Base-by-base conservation (phyloP, 2,329 filamentous ascomycete genomes). In the Tympanopsis confertula region DNA sequence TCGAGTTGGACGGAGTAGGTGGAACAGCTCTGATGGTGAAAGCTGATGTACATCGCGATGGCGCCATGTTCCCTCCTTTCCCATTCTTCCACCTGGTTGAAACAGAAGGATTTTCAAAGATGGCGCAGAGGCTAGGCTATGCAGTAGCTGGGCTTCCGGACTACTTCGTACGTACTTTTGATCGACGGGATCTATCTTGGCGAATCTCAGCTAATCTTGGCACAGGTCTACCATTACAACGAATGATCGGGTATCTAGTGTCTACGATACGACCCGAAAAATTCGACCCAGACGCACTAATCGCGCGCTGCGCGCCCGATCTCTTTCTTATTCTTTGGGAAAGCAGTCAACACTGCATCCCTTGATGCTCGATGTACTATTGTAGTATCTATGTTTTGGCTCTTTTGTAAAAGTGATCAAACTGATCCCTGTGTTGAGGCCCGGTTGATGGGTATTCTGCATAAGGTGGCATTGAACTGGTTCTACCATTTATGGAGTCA, bases 31-130 rank as follows among this genome's bases (percentile, higher is more conserved):
- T 98, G 45, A 65, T 98, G 51, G 91, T 98, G 42, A 95, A 94
- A 65, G 91, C 88, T 2, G 88, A 96, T 42, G 91, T 98, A 18
- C 91, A 98, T 57, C 78, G 91, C 19, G 91, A 98, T 53, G 91
- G 91, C 15, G 89, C 91, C 55, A 98, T 96, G 89, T 98, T 98
- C 63, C 91, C 91, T 14, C 76, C 91, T 0, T 98, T 98, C 55
- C 63, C 89, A 3, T 98, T 98, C 55, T 96, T 95, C 56, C 83
- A 98, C 59, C 69, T 98, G 42, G 93, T 98, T 43, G 91, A 98
- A 67, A 96, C 91, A 0, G 91, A 98, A 54, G 91, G 91, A 0
- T 98, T 98, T 53, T 88, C 91, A 14, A 94, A 89, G 63, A 98
- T 98, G 91, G 88, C 88, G 12, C 82, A 76, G 56, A 70, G 91